These are phyloP conservation scores for Termitomyces sp. DNA, from an alignment of 768 basidiomycete genomes.

Conservation along the genomic window DNA sequence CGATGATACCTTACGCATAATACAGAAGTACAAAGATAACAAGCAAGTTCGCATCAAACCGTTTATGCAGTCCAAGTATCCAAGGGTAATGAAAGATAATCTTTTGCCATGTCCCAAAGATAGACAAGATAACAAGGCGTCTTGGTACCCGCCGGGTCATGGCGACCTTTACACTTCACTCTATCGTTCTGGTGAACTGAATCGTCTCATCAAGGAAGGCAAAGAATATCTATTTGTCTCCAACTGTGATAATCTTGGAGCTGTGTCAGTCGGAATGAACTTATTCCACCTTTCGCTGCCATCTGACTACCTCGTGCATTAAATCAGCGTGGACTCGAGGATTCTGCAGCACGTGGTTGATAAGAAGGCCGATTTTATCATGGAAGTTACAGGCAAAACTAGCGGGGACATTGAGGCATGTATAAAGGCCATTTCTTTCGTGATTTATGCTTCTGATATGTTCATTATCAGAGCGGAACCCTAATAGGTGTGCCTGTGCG, in stretches of 20 bases:
- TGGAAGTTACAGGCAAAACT: slow-evolving; percentile 97
- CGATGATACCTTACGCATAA: slow-evolving; percentile 80
- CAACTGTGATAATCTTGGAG: slow-evolving; percentile 85
- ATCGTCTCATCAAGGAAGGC: slow-evolving; percentile 72
- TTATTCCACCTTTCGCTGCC: not conserved
- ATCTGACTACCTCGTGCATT: slow-evolving; percentile 12
- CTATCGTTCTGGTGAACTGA: slow-evolving; percentile 69
- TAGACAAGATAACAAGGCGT: slow-evolving; percentile 61
- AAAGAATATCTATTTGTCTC: slow-evolving; percentile 88
- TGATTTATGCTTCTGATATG: slow-evolving; percentile 19
- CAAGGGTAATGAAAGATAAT: slow-evolving; percentile 72
- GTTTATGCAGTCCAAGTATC: slow-evolving; percentile 85
- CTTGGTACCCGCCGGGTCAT: slow-evolving; percentile 91
- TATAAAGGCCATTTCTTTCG: not conserved
- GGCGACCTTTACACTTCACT: slow-evolving; percentile 81
- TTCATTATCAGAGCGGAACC: slow-evolving; percentile 50
- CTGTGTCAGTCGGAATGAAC: slow-evolving; percentile 42
- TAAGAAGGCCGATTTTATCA: slow-evolving; percentile 77
- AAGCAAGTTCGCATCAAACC: slow-evolving; percentile 76
- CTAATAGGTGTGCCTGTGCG: slow-evolving; percentile 39
- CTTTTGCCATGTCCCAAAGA: slow-evolving; percentile 67
- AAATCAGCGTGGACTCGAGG: slow-evolving; percentile 58
- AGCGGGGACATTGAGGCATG: slow-evolving; percentile 63
- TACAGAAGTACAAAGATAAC: slow-evolving; percentile 74
- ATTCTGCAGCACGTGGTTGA: slow-evolving; percentile 81